Evolutionary conservation across 805 yeast species (phyloP), one percentile per base, ranked within the genome.

Genomic region (Wickerhamiella hasegawae): DNA sequence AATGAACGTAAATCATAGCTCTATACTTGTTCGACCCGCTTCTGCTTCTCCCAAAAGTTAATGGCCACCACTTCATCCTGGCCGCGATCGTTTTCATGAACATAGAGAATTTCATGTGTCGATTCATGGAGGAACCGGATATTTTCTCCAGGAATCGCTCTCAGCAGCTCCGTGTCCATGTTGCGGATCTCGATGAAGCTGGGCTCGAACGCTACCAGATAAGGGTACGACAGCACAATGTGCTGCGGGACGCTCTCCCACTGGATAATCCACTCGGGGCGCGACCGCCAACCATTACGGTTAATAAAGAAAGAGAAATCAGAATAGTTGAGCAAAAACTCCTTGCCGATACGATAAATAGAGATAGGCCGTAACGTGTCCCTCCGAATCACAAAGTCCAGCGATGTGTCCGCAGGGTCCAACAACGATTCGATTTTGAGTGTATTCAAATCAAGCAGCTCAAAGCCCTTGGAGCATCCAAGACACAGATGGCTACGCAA

Each of bases 321-420:
- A 4, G 92, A 73, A 54, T 87, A 90, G 53, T 85, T 77, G 44
- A 90, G 67, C 48, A 90, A 60, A 53, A 87, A 90, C 59, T 85
- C 90, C 36, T 76, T 73, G 39, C 87, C 90, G 39, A 90, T 73
- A 41, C 94, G 70, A 54, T 87, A 92, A 40, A 90, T 83, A 4
- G 92, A 84, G 55, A 84, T 70, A 15, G 98, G 98, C 49, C 81
- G 80, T 41, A 87, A 67, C 2, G 74, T 72, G 54, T 83, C 94
- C 40, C 78, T 65, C 40, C 72, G 80, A 39, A 73, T 81, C 11
- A 90, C 96, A 62, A 90, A 90, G 51, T 90, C 98, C 36, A 90
- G 65, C 15, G 96, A 83, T 0, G 97, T 92, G 52, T 90, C 98
- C 1, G 97, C 98, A n/a, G 94, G 95, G 59, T 90, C 97, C 47